Evolutionary conservation across 2,329 filamentous ascomycete genomes (phyloP).

Genomic region (Trichoderma polysporum): DNA sequence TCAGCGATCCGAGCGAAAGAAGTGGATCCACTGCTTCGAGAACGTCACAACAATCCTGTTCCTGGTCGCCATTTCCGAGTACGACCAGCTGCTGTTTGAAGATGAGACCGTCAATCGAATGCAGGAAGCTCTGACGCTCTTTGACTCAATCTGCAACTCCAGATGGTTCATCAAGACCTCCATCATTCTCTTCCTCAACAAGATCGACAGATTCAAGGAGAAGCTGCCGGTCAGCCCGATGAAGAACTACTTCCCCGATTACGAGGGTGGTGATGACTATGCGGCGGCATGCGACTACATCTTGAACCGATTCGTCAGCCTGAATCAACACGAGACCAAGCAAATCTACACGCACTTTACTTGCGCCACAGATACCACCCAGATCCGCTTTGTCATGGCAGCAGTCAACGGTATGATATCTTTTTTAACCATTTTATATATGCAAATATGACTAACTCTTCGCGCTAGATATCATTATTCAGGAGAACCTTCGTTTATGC

Average conservation of each 20-base stretch:
- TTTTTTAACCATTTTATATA: slow-evolving; percentile 7
- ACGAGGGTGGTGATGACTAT: slow-evolving; percentile 95
- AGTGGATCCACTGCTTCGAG: slow-evolving; percentile 99
- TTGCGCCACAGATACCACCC: slow-evolving; percentile 96
- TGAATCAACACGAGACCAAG: slow-evolving; percentile 99
- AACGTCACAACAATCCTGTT: slow-evolving; percentile 97
- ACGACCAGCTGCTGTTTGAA: slow-evolving; percentile 93
- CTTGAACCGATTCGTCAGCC: slow-evolving; percentile 93
- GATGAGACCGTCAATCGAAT: slow-evolving; percentile 96
- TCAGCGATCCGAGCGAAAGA: slow-evolving; percentile 94
- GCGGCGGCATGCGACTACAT: slow-evolving; percentile 97
- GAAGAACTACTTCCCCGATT: slow-evolving; percentile 86
- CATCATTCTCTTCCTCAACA: slow-evolving; percentile 86
- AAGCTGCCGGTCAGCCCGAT: slow-evolving; percentile 81
- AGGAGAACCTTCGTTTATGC: slow-evolving; percentile 96
- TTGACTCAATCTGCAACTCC: slow-evolving; percentile 85
- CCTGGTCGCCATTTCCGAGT: slow-evolving; percentile 94
- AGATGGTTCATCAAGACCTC: slow-evolving; percentile 89
- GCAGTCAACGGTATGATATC: slow-evolving; percentile 86
- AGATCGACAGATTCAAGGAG: slow-evolving; percentile 86
- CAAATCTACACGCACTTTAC: slow-evolving; percentile 99
- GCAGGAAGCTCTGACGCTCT: slow-evolving; percentile 83
- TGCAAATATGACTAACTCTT: slow-evolving; percentile 41
- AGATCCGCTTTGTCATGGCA: slow-evolving; percentile 99
- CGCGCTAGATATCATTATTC: slow-evolving; percentile 90